Percentiles rank a stretch among this genome's conserved stretches.
These are phyloP conservation scores for Lagenaria siceraria DNA, from an alignment of 306 rosid species.

Conservation along the genomic window DNA sequence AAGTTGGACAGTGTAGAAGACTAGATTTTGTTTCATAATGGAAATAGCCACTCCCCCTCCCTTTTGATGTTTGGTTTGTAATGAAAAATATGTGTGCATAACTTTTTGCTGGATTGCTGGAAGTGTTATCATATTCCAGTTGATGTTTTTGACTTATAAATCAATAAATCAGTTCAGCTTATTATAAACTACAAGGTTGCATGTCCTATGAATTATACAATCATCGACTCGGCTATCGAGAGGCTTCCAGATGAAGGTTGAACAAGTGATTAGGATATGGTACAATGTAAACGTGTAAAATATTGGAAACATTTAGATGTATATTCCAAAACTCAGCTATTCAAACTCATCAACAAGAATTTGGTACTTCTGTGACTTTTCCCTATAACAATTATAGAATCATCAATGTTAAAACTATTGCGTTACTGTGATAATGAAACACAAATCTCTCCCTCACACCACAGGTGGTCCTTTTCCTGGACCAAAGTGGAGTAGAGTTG, in stretches of 20 bases:
- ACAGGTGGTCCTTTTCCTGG: not conserved
- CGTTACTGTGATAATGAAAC: not conserved
- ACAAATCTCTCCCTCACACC: not conserved
- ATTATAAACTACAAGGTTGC: not conserved
- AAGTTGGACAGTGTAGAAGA: not conserved
- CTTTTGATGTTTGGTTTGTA: not conserved
- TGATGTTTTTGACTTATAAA: not conserved
- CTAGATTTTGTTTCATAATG: not conserved
- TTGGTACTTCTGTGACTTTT: not conserved
- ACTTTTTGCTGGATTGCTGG: not conserved
- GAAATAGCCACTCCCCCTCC: not conserved
- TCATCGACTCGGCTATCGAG: not conserved
- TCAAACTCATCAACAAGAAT: not conserved
- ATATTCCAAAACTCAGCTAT: not conserved
- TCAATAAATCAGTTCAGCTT: not conserved
- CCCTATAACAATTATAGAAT: not conserved
- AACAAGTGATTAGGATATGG: not conserved
- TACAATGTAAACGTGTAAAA: not conserved
- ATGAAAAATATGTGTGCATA: not conserved
- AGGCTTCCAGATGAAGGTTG: not conserved
- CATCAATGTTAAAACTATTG: conserved; percentile 3
- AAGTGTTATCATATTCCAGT: no score
- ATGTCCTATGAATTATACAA: not conserved
- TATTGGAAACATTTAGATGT: not conserved
- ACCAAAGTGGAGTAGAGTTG: not conserved